phyloP scores from a whole-genome alignment of 805 yeast species.

The Scheffersomyces stipitis region DNA sequence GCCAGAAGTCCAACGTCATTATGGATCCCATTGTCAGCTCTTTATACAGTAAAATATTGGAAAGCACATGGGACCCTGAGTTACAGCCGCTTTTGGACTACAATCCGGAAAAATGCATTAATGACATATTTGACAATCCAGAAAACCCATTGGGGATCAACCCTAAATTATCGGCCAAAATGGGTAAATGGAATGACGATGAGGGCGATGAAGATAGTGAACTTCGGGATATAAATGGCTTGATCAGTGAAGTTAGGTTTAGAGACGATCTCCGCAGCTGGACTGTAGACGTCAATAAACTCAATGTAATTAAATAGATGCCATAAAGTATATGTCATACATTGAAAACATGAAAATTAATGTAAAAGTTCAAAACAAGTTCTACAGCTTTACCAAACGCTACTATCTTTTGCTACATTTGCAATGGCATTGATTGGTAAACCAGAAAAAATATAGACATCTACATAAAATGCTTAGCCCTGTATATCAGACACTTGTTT shows the following conservation, averaged over 20 bases:
- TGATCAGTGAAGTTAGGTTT: slow-evolving; percentile 35
- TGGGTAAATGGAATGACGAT: slow-evolving; percentile 6
- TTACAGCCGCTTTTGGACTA: slow-evolving; percentile 46
- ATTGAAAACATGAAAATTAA: no score
- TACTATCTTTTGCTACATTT: no score
- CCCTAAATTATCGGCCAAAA: slow-evolving; percentile 10
- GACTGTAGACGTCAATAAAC: slow-evolving; percentile 15
- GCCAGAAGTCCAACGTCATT: slow-evolving; percentile 16
- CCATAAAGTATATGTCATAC: no score
- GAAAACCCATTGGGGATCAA: slow-evolving; percentile 24
- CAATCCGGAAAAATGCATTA: slow-evolving; percentile 68
- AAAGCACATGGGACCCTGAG: slow-evolving; percentile 61
- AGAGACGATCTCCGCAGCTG: slow-evolving; percentile 46
- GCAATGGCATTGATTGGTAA: no score
- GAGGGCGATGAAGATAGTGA: slow-evolving; percentile 14
- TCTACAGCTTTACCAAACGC: no score
- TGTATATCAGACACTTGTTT: no score
- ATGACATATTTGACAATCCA: slow-evolving; percentile 72
- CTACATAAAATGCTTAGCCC: no score
- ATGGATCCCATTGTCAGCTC: slow-evolving; percentile 52
- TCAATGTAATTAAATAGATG: no score
- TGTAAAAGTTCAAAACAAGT: no score
- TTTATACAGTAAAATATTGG: slow-evolving; percentile 54
- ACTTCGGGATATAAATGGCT: slow-evolving; percentile 33
- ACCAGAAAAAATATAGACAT: no score